Evolutionary conservation across 805 yeast genomes (phyloP).

Genomic region (Yamadazyma sp.): DNA sequence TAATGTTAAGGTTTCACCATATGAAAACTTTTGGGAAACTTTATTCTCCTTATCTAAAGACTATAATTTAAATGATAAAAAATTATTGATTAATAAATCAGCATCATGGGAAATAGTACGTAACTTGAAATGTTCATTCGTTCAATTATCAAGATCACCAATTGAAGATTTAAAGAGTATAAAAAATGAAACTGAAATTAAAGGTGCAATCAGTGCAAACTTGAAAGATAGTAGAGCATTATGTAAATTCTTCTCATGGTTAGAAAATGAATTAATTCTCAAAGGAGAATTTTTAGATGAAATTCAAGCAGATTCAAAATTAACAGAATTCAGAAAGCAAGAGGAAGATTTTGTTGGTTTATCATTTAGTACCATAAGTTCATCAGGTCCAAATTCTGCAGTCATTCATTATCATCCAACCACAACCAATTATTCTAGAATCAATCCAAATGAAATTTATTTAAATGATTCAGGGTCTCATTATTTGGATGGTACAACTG

Average conservation of each 20-base stretch:
- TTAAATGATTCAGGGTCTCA: slow-evolving; percentile 91
- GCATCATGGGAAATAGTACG: slow-evolving; percentile 42
- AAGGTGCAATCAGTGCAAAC: slow-evolving; percentile 52
- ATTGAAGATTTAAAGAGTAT: slow-evolving; percentile 51
- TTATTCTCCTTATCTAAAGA: slow-evolving; percentile 38
- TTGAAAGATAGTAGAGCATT: slow-evolving; percentile 59
- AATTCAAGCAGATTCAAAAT: slow-evolving; percentile 54
- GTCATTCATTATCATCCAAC: slow-evolving; percentile 71
- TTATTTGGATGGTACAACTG: slow-evolving; percentile 82
- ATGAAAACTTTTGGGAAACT: slow-evolving; percentile 45
- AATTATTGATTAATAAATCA: slow-evolving; percentile 27
- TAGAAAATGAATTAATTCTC: slow-evolving; percentile 49
- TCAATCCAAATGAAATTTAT: slow-evolving; percentile 62
- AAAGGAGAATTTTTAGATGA: slow-evolving; percentile 49
- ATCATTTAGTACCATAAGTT: slow-evolving; percentile 71
- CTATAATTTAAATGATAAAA: slow-evolving; percentile 25
- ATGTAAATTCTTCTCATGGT: slow-evolving; percentile 54
- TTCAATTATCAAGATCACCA: slow-evolving; percentile 30
- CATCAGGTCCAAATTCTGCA: slow-evolving; percentile 76
- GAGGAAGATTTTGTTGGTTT: slow-evolving; percentile 56
- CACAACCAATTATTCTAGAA: slow-evolving; percentile 38
- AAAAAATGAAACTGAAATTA: slow-evolving; percentile 47
- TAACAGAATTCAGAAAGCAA: slow-evolving; percentile 32
- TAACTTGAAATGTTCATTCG: slow-evolving; percentile 27
- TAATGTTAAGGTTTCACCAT: slow-evolving; percentile 33